Evolutionary conservation across 1,139 yeast species (phyloP).

Genomic region (Debaryomycetaceae sp.): DNA sequence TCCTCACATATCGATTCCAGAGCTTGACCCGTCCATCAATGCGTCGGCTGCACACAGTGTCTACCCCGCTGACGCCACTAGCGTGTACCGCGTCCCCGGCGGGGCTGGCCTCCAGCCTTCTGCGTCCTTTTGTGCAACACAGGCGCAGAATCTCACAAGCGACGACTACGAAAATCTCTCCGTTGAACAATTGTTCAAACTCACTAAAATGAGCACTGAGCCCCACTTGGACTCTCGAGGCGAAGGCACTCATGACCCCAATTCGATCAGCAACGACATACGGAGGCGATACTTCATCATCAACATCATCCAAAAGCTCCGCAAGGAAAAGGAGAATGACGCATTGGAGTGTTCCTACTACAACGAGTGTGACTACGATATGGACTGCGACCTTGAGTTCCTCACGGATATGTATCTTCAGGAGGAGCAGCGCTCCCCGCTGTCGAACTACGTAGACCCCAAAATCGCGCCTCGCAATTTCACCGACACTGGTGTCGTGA

Average conservation of each 20-base stretch:
- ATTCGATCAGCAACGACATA: constrained; percentile 25
- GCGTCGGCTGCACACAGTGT: background rate
- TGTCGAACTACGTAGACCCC: constrained; percentile 19
- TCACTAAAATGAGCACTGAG: constrained; percentile 17
- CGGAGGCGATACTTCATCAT: constrained; percentile 35
- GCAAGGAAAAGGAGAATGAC: constrained; percentile 36
- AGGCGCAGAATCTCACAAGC: constrained; percentile 22
- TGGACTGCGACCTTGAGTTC: constrained; percentile 43
- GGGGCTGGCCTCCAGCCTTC: background rate
- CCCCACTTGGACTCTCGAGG: background rate
- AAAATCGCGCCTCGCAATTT: constrained; percentile 58
- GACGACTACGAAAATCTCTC: constrained; percentile 39
- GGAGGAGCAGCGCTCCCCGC: constrained; percentile 28
- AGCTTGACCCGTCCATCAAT: constrained; percentile 5
- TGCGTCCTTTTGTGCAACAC: constrained; percentile 4
- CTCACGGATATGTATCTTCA: constrained; percentile 39
- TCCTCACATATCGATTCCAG: constrained; percentile 3
- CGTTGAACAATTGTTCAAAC: constrained; percentile 36
- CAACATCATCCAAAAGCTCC: constrained; percentile 33
- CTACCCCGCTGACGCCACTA: background rate
- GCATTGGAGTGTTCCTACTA: constrained; percentile 29
- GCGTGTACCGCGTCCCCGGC: background rate
- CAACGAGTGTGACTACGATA: constrained; percentile 34
- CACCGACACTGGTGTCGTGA: constrained; percentile 64
- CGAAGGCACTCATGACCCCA: background rate